phyloP scores from a whole-genome alignment of 345 rosid species.

The Pistacia integerrima region DNA sequence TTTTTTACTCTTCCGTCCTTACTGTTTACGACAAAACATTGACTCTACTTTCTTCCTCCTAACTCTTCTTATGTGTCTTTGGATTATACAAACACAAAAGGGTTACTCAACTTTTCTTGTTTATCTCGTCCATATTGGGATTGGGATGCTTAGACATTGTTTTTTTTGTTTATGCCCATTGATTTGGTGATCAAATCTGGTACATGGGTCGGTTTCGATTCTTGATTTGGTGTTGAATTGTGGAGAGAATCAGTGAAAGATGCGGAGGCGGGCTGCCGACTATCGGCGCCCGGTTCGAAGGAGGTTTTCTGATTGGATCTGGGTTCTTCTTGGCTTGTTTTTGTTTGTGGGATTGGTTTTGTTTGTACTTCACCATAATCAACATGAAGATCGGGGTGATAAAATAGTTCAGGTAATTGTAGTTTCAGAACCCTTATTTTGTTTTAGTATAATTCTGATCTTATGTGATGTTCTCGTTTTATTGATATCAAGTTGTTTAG shows the following conservation, averaged over 20 bases:
- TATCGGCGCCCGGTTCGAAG: conserved; percentile 94
- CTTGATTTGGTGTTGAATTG: conserved; percentile 50
- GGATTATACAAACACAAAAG: background rate
- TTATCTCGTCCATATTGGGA: background rate
- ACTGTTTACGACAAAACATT: background rate
- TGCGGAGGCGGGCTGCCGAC: conserved; percentile 95
- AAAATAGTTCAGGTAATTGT: conserved; percentile 41
- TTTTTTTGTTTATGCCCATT: background rate
- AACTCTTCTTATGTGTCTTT: background rate
- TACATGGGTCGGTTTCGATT: conserved; percentile 30
- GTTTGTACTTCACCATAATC: conserved; percentile 82
- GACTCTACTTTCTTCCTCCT: background rate
- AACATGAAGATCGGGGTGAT: conserved; percentile 63
- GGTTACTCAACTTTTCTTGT: background rate
- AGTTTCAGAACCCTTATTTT: background rate
- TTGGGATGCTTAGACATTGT: background rate
- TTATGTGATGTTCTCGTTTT: background rate
- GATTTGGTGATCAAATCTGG: conserved; percentile 22
- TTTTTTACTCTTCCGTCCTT: background rate
- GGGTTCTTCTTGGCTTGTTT: conserved; percentile 70
- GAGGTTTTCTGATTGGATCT: conserved; percentile 84
- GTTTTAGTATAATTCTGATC: conserved; percentile 1
- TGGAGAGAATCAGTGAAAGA: conserved; percentile 48
- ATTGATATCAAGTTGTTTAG: background rate
- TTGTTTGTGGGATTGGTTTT: conserved; percentile 73